These are phyloP conservation scores for Oldenlandia corymbosa DNA, from an alignment of 257 asterid genomes.

Conservation along the genomic window DNA sequence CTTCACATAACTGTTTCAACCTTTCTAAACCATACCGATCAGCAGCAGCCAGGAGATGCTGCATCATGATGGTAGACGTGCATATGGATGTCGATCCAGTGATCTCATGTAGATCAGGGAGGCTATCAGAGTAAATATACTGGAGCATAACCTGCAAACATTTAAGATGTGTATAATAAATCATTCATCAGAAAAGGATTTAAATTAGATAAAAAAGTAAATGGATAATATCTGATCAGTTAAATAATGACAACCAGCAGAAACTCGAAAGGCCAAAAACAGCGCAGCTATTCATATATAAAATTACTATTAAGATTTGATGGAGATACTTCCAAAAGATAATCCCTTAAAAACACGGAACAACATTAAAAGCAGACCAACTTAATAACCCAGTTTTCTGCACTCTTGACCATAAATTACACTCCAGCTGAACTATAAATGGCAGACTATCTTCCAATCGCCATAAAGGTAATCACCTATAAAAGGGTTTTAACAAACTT, in stretches of 20 bases:
- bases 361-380: conserved; percentile 1
- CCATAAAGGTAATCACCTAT: not conserved
- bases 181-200: conserved; percentile 4
- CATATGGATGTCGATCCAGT: conserved; percentile 46
- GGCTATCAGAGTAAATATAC: conserved; percentile 66
- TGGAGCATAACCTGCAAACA: conserved; percentile 84
- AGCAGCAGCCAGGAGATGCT: conserved; percentile 93
- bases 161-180: conserved; percentile 10
- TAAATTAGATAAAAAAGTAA: not conserved
- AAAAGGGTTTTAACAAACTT: not conserved
- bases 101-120: conserved; percentile 61
- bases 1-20: conserved; percentile 84
- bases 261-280: not conserved
- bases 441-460: not conserved
- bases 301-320: not conserved
- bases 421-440: not conserved
- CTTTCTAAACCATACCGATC: conserved; percentile 90
- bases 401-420: not conserved
- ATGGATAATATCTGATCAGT: not conserved
- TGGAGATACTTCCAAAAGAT: not conserved
- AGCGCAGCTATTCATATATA: not conserved
- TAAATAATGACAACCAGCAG: not conserved
- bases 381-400: not conserved
- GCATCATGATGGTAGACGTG: conserved; percentile 68
- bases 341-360: not conserved